phyloP scores from a whole-genome alignment of 306 rosid genomes.

The Rosa persica region DNA sequence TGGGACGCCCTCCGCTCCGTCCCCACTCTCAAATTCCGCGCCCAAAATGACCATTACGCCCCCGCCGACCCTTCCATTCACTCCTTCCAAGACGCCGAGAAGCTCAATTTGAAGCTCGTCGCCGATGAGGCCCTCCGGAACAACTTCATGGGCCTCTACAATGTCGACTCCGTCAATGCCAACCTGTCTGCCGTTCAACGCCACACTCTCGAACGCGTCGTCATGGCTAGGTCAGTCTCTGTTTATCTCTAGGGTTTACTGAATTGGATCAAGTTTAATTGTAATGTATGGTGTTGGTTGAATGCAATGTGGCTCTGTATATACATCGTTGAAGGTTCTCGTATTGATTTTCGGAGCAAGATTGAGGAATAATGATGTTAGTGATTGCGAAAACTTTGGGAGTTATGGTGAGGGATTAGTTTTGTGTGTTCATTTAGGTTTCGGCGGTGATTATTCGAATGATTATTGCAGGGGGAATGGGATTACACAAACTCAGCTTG shows the following conservation, averaged over 20 bases:
- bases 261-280: no score
- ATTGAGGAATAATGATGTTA: not conserved
- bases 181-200: conserved; percentile 44
- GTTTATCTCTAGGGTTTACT: no score
- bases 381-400: no score
- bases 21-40: conserved; percentile 59
- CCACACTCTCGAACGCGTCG: conserved; percentile 66
- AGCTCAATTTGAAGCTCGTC: conserved; percentile 44
- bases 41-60: conserved; percentile 7
- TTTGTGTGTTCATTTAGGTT: no score
- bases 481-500: conserved; percentile 71
- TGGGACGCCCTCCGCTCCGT: conserved; percentile 63
- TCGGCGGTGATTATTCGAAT: no score
- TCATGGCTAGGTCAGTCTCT: conserved; percentile 43
- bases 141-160: conserved; percentile 77
- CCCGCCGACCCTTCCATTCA: conserved; percentile 39
- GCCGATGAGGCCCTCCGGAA: conserved; percentile 48
- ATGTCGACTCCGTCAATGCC: conserved; percentile 43
- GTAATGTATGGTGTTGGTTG: no score
- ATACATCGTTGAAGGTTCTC: no score
- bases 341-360: no score
- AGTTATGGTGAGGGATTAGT: no score
- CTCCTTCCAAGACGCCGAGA: conserved; percentile 51
- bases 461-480: conserved; percentile 46
- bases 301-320: no score